These are phyloP conservation scores for Euphorbia celastroides DNA, from an alignment of 441 rosid genomes.

Conservation along the genomic window DNA sequence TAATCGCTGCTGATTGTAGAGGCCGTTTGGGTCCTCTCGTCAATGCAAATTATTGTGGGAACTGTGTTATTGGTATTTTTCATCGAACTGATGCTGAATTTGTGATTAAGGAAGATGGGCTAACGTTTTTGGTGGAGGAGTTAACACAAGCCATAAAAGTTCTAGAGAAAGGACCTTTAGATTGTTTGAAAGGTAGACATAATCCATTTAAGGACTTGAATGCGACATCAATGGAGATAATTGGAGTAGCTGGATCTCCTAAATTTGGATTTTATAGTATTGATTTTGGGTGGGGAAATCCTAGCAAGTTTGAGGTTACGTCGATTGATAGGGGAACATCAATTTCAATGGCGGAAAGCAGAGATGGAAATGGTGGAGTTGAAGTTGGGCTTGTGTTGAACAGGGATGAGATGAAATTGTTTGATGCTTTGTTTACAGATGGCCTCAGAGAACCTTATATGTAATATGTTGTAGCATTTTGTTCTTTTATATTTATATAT, in stretches of 20 bases:
- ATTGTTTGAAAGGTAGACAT: background rate
- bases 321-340: background rate
- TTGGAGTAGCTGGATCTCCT: conserved; percentile 36
- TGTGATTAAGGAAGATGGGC: conserved; percentile 1
- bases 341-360: background rate
- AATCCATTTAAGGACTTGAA: too few species aligned
- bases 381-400: conserved; percentile 16
- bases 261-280: conserved; percentile 28
- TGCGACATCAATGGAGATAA: background rate
- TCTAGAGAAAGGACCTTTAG: background rate
- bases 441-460: conserved; percentile 9
- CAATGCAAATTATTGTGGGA: conserved; percentile 14
- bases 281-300: conserved; percentile 29
- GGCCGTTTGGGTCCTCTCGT: conserved; percentile 14
- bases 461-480: too few species aligned
- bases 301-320: background rate
- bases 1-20: background rate
- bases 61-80: background rate
- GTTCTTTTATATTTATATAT: too few species aligned
- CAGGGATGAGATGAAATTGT: conserved; percentile 6
- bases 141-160: background rate
- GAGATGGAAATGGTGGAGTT: background rate
- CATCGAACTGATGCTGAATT: background rate
- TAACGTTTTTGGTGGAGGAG: background rate
- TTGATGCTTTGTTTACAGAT: conserved; percentile 15